A percentile compares a stretch with the other conserved stretches of the same genome.
These are phyloP conservation scores for Pyrenochaeta sp. DNA, from an alignment of 2,329 filamentous ascomycete species.

Conservation along the genomic window DNA sequence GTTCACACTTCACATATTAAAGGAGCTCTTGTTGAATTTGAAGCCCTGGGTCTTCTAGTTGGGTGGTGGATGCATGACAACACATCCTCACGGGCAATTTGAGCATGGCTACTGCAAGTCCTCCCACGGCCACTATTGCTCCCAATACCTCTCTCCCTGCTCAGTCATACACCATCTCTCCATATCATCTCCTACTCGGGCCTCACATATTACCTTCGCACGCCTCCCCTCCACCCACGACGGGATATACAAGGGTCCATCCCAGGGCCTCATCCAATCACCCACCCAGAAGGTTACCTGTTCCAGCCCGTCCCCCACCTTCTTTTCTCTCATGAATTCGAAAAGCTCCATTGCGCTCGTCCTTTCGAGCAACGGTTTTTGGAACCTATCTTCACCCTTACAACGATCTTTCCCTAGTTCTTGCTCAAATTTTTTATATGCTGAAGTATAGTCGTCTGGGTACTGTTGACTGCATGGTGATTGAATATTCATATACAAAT, in stretches of 20 bases:
- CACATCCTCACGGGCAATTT: too few relatives aligned
- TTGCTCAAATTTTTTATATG: neutral
- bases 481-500: conserved; percentile 18
- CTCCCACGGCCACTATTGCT: neutral
- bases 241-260: conserved; percentile 4
- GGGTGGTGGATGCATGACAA: too few relatives aligned
- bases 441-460: neutral
- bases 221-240: conserved; percentile 9
- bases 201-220: conserved; percentile 15
- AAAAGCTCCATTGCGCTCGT: conserved; percentile 17
- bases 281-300: conserved; percentile 22
- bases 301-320: conserved; percentile 6
- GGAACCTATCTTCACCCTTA: conserved; percentile 12
- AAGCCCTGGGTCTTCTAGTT: too few relatives aligned
- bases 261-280: conserved; percentile 14
- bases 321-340: conserved; percentile 13
- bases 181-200: neutral
- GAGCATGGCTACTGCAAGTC: neutral
- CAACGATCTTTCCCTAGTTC: conserved; percentile 3
- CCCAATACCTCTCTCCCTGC: conserved; percentile 12
- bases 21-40: too few relatives aligned
- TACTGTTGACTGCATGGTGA: conserved; percentile 12
- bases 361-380: conserved; percentile 10
- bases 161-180: conserved; percentile 8
- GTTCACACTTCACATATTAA: too few relatives aligned